A percentile compares a stretch with the other conserved stretches of the same genome.
phyloP scores from a whole-genome alignment of 2,329 filamentous ascomycete genomes.

The Microdochium bolleyi region DNA sequence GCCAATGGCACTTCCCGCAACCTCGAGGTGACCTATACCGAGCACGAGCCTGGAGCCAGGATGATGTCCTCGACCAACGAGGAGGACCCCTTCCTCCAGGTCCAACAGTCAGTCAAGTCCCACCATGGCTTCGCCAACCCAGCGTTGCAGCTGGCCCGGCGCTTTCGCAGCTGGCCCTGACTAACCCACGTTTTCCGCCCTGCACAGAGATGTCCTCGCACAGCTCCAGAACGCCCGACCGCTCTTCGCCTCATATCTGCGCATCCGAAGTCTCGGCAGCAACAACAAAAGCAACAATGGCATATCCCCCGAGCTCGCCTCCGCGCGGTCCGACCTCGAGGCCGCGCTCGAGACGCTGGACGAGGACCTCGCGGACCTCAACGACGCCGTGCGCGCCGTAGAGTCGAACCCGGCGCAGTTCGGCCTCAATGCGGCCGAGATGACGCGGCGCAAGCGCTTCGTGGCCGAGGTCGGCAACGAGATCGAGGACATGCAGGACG shows the following conservation, averaged over 20 bases:
- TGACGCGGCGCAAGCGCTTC: conserved; percentile 69
- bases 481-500: conserved; percentile 80
- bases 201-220: conserved; percentile 73
- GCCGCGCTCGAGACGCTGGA: conserved; percentile 58
- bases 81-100: conserved; percentile 64
- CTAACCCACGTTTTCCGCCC: conserved; percentile 3
- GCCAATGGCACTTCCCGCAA: background rate
- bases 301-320: conserved; percentile 75
- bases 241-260: conserved; percentile 89
- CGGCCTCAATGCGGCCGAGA: conserved; percentile 76
- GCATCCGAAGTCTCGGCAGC: conserved; percentile 80
- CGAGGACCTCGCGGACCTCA: conserved; percentile 82
- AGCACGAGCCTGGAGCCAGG: conserved; percentile 15
- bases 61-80: conserved; percentile 64
- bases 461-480: conserved; percentile 87
- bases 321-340: conserved; percentile 64
- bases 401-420: conserved; percentile 83
- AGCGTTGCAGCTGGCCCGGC: background rate
- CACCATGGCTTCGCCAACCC: conserved; percentile 1
- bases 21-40: background rate
- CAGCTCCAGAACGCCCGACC: conserved; percentile 75
- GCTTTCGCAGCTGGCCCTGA: conserved; percentile 2
- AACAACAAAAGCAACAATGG: conserved; percentile 46
- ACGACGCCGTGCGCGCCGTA: conserved; percentile 78
- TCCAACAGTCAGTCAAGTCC: conserved; percentile 49